Conservation (phyloP, 306 rosid species). For the Hippophae tibetana region DNA sequence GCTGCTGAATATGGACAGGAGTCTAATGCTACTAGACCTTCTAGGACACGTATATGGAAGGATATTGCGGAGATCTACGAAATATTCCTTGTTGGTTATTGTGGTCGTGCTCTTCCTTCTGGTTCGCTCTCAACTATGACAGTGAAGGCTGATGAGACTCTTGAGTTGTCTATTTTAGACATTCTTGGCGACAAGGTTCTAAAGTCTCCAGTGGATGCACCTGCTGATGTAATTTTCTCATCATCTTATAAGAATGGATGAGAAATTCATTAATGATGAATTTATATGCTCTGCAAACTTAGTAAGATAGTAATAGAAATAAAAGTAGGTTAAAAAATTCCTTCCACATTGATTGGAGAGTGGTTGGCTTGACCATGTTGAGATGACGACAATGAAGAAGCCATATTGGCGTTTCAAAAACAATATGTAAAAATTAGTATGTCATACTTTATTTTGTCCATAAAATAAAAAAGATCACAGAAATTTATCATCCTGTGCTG, state of each 20-base stretch:
- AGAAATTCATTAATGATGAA: no score
- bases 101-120: slow-evolving; percentile 88
- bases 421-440: no score
- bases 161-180: slow-evolving; percentile 67
- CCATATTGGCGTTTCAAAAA: no score
- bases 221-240: slow-evolving; percentile 56
- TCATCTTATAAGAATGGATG: background rate
- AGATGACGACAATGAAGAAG: no score
- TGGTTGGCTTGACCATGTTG: no score
- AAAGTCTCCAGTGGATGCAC: slow-evolving; percentile 63
- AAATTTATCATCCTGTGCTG: no score
- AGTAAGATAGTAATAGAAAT: no score
- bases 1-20: slow-evolving; percentile 32
- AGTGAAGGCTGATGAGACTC: slow-evolving; percentile 69
- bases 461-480: no score
- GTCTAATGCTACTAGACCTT: slow-evolving; percentile 48
- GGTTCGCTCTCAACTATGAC: slow-evolving; percentile 58
- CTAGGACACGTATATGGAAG: slow-evolving; percentile 80
- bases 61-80: slow-evolving; percentile 92
- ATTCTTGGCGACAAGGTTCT: slow-evolving; percentile 78
- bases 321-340: no score
- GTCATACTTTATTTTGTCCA: no score
- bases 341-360: no score
- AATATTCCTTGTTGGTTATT: slow-evolving; percentile 86
- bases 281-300: no score